Evolutionary conservation across 2,329 filamentous ascomycete genomes (phyloP).

Genomic region (Fulvia fulva): DNA sequence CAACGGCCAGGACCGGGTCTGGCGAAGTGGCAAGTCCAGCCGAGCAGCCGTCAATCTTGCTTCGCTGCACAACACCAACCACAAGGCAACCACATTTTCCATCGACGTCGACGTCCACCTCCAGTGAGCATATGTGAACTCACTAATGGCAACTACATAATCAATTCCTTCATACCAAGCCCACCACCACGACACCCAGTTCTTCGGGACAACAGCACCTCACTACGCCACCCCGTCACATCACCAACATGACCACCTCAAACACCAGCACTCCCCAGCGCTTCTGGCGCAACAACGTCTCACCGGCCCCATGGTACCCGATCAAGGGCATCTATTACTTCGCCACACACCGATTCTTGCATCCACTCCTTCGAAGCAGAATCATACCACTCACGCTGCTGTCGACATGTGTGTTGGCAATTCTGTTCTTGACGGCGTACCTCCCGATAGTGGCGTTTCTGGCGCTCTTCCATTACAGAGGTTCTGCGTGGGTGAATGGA

Average conservation of each 20-base stretch:
- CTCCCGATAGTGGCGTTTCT: constrained; percentile 86
- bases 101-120: neutral
- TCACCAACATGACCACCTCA: constrained; percentile 4
- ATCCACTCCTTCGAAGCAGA: constrained; percentile 72
- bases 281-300: constrained; percentile 33
- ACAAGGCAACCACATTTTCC: neutral
- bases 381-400: constrained; percentile 78
- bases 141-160: neutral
- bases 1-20: too few species aligned
- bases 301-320: constrained; percentile 33
- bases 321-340: constrained; percentile 75
- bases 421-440: constrained; percentile 85
- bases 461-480: constrained; percentile 72
- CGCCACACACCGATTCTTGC: constrained; percentile 69
- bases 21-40: neutral
- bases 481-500: constrained; percentile 84
- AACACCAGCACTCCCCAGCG: constrained; percentile 9
- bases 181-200: too few species aligned
- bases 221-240: neutral
- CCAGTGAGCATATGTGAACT: neutral
- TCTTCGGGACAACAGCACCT: neutral
- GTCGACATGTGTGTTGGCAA: constrained; percentile 74
- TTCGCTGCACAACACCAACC: neutral
- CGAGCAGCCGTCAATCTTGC: neutral
- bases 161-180: too few species aligned